Base-by-base conservation (phyloP, 106 monocot genomes). In the Acorus calamus region DNA sequence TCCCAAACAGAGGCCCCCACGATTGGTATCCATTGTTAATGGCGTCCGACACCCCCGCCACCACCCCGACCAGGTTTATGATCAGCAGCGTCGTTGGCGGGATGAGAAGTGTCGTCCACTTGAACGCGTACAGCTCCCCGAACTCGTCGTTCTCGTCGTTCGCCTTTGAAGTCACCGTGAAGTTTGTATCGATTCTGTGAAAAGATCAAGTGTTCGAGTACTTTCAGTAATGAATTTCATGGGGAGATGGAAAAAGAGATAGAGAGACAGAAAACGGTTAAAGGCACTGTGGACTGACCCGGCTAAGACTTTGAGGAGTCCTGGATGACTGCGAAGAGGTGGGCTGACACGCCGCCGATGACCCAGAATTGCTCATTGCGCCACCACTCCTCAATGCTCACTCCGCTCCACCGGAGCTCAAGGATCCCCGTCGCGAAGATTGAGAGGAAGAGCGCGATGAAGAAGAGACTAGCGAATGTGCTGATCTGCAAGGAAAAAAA, bases 331-430 rank as follows among this genome's bases (percentile, higher is more conserved):
- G 87, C 87, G 43, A 87, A 87, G 42, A 87, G 75, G 49, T 83
- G 87, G 5, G 87, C 79, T 0, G 87, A 83, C 42, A 87, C 83
- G 44, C 87, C 87, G n/a, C 87, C 87, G 57, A 87, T 87, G 61
- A 87, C 87, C 87, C 87, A 87, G 63, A 87, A 87, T 47, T 83
- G 87, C 72, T 87, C 87, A 14, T 87, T 87, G 49, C 87, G 66
- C 87, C 87, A 83, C 87, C 87, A 87, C 61, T 87, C 87, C 61
- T 87, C 87, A 8, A 87, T 87, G 80, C 83, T 87, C 61, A 87
- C 87, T 13, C 87, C 87, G 28, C 83, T 87, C 87, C 87, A 80
- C 61, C 83, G 59, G 53, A 87, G 58, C 72, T 87, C 87, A 3
- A 87, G 68, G 60, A 87, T 83, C 51, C 87, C 83, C 12, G 87